Evolutionary conservation across 208 protist genomes (phyloP), one percentile per base, ranked within the genome.

Genomic region (Phytomonas sp.): DNA sequence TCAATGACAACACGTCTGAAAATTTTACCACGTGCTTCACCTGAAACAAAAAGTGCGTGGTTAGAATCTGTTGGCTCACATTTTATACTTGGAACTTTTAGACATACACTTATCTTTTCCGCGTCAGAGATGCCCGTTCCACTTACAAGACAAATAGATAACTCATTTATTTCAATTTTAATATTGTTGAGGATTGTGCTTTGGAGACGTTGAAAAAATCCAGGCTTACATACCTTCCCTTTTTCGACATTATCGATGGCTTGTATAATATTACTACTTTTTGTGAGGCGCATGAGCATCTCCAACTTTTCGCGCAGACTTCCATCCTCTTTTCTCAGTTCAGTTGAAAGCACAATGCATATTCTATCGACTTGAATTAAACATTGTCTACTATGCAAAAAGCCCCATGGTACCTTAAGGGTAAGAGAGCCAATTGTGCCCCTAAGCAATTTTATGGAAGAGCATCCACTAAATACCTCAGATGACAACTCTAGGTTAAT

Each of bases 131-230:
- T 72, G 8, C 76, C 74, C 4, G 80, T 71, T 46, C 61, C 73
- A 43, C 82, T 78, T 62, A 85, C 80, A 59, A 88, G 30, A 36
- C 75, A 62, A 60, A 93, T 70, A 20, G 74, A 68, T 26, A 81
- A 56, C 51, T 87, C 82, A 56, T 87, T 77, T 9, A 93, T 31
- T 13, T 70, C 67, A 53, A 93, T 73, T 15, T 60, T 63, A 40
- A 87, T 68, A 73, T 93, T 89, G 15, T 82, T 82, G 23, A 93
- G 71, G 71, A 93, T 80, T 4, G 72, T 75, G n/a, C 83, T 69
- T 37, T 83, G 82, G 34, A 93, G 82, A 17, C 84, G 72, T 28
- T 77, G 62, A 61, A 88, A 72, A 65, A 88, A 83, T 0, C 78
- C 74, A 33, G 69, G 33, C 29, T 79, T 77, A 4, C 69, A 32